These are phyloP conservation scores for Schoenoplectus tabernaemontani DNA, from an alignment of 202 grass and related monocot genomes.

Conservation along the genomic window DNA sequence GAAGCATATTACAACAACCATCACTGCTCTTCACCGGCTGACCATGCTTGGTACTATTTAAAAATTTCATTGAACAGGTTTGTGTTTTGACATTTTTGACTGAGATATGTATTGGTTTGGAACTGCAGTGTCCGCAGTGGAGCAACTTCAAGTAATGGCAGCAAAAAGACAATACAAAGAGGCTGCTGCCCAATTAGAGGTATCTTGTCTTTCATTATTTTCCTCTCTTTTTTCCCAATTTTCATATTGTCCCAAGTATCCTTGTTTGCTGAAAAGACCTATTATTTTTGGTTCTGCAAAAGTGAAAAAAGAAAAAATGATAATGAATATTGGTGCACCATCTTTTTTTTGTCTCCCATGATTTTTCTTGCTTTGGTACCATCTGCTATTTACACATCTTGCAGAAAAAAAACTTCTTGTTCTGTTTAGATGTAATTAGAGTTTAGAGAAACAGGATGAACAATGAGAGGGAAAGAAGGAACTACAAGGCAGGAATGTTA, in stretches of 20 bases:
- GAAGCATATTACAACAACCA: conserved; percentile 96
- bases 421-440: too few relatives aligned
- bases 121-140: conserved; percentile 74
- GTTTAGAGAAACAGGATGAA: not conserved
- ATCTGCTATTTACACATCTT: not conserved
- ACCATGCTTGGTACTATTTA: conserved; percentile 81
- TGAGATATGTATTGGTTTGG: conserved; percentile 1
- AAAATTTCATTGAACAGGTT: not conserved
- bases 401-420: too few relatives aligned
- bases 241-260: not conserved
- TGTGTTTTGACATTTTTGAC: conserved; percentile 10
- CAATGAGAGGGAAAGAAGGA: not conserved
- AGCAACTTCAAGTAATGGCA: conserved; percentile 99
- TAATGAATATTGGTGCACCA: too few relatives aligned
- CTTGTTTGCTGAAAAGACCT: not conserved
- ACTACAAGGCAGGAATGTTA: not conserved
- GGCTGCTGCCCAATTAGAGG: conserved; percentile 94
- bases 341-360: not conserved
- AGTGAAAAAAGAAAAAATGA: too few relatives aligned
- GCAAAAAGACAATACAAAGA: conserved; percentile 99
- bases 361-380: not conserved
- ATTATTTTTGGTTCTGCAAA: too few relatives aligned
- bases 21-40: conserved; percentile 95
- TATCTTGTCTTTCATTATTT: conserved; percentile 8
- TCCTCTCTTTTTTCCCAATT: not conserved